Base-by-base conservation (phyloP, 768 basidiomycete species). In the Tylopilus plumbeoviolaceoides region DNA sequence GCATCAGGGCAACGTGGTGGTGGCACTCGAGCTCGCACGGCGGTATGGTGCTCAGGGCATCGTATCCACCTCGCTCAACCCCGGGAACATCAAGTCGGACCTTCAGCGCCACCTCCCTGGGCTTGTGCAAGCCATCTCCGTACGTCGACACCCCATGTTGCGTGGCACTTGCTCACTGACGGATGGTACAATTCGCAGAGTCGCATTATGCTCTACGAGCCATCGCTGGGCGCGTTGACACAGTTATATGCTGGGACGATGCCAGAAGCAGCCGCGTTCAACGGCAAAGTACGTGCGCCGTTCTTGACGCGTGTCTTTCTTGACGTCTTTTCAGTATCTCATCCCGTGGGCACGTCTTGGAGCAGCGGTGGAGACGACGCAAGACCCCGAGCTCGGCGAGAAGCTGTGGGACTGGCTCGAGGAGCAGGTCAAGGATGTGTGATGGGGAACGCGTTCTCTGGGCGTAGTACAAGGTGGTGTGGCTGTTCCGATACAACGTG, bases 351-450 rank as follows among this genome's bases (percentile, higher is more conserved):
- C 73, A 11, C 66, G 72, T 20, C 38, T 71, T 3, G 72, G 72
- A 0, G 21, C 48, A 1, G 51, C 66, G 12, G 46, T 44, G 20
- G 52, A 63, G 35, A 64, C 59, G 8, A 63, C 71, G 4, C 61
- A 65, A 46, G 73, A 78, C 55, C 59, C 65, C 31, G 56, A 64
- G 38, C 59, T 71, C 8, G 70, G 70, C 1, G 59, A 61, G 47
- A 67, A 70, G 21, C 61, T 80, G 3, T 78, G 77, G 79, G 60
- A 70, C 12, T 79, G 76, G 74, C 56, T 77, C 45, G 79, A 80
- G 50, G 78, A 75, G 39, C 73, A 78, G 54, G 67, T 76, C 23
- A 63, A 65, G 36, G 58, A 54, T 21, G 25, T 60, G 15, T 50
- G 25, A 50, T 33, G 33, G 9, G 11, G 42, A 35, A 28, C 30